A percentile compares a stretch with the other conserved stretches of the same genome.
Conservation (phyloP, 768 basidiomycete genomes). For the Paxillus ammoniavirescens region DNA sequence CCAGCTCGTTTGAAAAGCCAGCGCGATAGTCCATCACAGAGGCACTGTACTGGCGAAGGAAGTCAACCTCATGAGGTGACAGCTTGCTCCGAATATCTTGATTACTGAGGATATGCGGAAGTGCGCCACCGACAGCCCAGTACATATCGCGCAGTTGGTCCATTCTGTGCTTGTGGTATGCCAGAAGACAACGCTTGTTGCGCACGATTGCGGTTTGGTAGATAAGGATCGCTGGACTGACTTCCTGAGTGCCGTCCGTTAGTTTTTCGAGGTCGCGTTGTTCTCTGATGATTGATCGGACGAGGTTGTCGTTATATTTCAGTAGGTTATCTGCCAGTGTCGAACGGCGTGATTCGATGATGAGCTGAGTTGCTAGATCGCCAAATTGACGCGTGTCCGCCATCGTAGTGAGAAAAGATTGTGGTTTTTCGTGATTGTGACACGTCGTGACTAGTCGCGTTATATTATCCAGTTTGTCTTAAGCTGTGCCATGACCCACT, state of each 20-base stretch:
- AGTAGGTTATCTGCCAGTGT: conserved; percentile 79
- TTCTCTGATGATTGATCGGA: conserved; percentile 84
- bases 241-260: conserved; percentile 45
- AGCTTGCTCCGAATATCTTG: conserved; percentile 69
- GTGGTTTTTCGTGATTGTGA: conserved; percentile 6
- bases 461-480: no score
- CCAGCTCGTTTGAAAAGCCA: conserved; percentile 83
- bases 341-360: conserved; percentile 84
- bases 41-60: conserved; percentile 75
- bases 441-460: conserved; percentile 8
- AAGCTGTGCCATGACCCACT: no score
- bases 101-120: conserved; percentile 76
- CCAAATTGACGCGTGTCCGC: conserved; percentile 65
- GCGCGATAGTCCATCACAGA: conserved; percentile 82
- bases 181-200: conserved; percentile 94
- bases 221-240: conserved; percentile 65
- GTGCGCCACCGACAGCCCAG: conserved; percentile 85
- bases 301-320: conserved; percentile 89
- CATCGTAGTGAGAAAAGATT: conserved; percentile 24
- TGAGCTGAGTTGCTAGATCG: conserved; percentile 85
- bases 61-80: conserved; percentile 81
- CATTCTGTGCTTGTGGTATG: conserved; percentile 86
- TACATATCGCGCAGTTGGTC: conserved; percentile 84
- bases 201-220: conserved; percentile 87
- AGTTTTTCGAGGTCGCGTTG: conserved; percentile 82